These are phyloP conservation scores for Prunella vulgaris DNA, from an alignment of 257 asterid species.

Conservation along the genomic window DNA sequence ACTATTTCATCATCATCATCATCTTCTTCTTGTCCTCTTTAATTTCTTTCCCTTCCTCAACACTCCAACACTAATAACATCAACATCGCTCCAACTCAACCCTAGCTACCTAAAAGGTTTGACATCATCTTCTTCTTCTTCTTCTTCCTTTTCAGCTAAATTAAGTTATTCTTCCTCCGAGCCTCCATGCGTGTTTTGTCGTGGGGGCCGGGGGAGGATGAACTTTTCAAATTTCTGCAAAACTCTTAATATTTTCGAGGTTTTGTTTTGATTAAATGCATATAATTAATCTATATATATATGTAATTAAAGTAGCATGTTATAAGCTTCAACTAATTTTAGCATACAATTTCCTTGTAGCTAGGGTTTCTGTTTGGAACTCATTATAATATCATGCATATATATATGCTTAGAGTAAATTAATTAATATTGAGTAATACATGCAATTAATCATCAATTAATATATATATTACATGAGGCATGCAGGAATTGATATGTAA, in stretches of 20 bases:
- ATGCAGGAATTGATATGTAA: no score
- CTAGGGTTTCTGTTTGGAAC: constrained; percentile 22
- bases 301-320: background rate
- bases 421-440: no score
- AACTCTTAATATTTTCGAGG: background rate
- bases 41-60: constrained; percentile 27
- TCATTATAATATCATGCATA: background rate
- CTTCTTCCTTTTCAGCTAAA: no score
- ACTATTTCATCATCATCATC: background rate
- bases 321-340: background rate
- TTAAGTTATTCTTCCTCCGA: no score
- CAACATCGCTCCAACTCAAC: constrained; percentile 17
- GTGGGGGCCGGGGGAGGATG: background rate
- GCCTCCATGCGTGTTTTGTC: no score
- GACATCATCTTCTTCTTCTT: background rate
- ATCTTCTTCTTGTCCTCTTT: constrained; percentile 29
- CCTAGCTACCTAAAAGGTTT: constrained; percentile 23
- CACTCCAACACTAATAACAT: background rate
- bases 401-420: no score
- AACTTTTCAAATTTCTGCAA: background rate
- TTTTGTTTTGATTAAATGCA: background rate
- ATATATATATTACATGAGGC: no score
- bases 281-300: no score
- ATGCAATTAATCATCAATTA: background rate
- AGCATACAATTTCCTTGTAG: no score